These are phyloP conservation scores for Xylaria flabelliformis DNA, from an alignment of 495 filamentous ascomycete genomes.

Conservation along the genomic window DNA sequence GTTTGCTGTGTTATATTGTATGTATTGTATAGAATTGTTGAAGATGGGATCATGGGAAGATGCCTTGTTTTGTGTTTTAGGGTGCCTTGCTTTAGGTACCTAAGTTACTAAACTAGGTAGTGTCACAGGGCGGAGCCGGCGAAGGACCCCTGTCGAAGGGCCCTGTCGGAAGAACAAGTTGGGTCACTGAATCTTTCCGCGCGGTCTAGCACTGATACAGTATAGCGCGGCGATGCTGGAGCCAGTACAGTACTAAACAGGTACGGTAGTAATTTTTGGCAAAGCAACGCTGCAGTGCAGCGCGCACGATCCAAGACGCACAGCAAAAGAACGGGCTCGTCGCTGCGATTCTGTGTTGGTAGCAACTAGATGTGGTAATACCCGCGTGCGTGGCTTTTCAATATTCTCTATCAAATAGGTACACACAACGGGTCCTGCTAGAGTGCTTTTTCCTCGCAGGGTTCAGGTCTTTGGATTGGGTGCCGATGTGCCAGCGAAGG, in stretches of 20 bases:
- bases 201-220: background rate
- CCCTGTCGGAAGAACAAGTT: background rate
- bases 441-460: background rate
- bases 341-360: conserved; percentile 11
- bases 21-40: background rate
- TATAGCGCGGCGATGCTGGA: background rate
- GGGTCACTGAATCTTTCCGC: conserved; percentile 13
- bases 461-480: conserved; percentile 6
- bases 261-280: conserved; percentile 1
- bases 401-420: background rate
- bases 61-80: conserved; percentile 17
- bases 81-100: background rate
- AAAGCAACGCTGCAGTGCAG: conserved; percentile 3
- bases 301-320: background rate
- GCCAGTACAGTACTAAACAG: conserved; percentile 15
- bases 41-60: background rate
- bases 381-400: conserved; percentile 1
- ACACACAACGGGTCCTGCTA: background rate
- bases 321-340: background rate
- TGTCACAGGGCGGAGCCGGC: conserved; percentile 17
- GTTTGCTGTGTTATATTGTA: conserved; percentile 5
- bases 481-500: conserved; percentile 4
- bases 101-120: background rate
- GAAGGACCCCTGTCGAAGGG: conserved; percentile 1
- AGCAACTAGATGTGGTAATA: background rate